Conservation (phyloP, 257 asterid species). For the Petunia secreta region DNA sequence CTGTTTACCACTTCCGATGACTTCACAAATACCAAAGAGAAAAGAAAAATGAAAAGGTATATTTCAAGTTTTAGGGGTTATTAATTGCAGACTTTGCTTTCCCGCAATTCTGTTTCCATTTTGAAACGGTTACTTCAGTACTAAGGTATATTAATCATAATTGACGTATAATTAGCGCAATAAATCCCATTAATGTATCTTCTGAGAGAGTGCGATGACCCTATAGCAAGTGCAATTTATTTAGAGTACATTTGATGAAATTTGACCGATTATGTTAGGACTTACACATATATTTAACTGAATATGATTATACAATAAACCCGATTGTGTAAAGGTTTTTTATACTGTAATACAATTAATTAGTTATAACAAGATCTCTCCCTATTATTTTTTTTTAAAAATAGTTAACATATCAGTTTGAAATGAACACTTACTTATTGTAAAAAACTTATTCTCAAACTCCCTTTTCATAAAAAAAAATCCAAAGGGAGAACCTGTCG, state of each 20-base stretch:
- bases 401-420: no score
- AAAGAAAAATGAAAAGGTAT: background rate
- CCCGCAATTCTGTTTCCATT: constrained; percentile 20
- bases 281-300: background rate
- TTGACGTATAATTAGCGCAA: background rate
- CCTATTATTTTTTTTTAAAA: no score
- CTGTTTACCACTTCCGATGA: background rate
- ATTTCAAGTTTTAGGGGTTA: constrained; percentile 4
- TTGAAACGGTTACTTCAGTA: constrained; percentile 7
- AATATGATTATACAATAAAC: no score
- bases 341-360: no score
- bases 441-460: background rate
- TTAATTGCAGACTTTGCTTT: constrained; percentile 28
- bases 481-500: background rate
- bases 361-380: no score
- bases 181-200: background rate
- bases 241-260: background rate
- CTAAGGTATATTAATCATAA: background rate
- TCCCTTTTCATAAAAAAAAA: background rate
- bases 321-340: no score
- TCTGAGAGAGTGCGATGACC: constrained; percentile 15
- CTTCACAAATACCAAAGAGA: constrained; percentile 15
- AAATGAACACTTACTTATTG: no score
- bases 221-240: background rate
- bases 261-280: background rate